Conservation (phyloP, 2,329 filamentous ascomycete species). For the Drechslera avenae region DNA sequence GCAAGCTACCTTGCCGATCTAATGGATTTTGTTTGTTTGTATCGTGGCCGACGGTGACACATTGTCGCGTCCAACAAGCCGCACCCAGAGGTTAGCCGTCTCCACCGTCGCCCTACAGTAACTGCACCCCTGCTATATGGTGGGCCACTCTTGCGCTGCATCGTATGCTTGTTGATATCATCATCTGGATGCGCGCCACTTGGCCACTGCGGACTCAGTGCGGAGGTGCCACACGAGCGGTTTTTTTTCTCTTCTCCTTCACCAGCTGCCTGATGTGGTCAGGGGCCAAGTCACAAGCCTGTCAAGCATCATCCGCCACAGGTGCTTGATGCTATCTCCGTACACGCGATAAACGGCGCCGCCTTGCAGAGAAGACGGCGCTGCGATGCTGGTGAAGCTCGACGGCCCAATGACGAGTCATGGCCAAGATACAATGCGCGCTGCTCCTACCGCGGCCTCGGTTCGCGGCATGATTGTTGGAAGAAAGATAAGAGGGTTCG, state of each 20-base stretch:
- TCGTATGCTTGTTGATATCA: too few relatives aligned
- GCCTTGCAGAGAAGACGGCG: not conserved
- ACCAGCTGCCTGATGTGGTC: conserved; percentile 28
- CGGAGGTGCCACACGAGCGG: not conserved
- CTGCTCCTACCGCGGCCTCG: not conserved
- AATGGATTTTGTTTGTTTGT: too few relatives aligned
- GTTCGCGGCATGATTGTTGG: not conserved
- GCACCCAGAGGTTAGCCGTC: too few relatives aligned
- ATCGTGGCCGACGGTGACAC: too few relatives aligned
- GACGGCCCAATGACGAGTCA: not conserved
- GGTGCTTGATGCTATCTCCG: conserved; percentile 28
- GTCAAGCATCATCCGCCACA: conserved; percentile 32
- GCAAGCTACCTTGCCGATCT: not conserved
- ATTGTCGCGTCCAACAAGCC: too few relatives aligned
- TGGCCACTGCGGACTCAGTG: too few relatives aligned
- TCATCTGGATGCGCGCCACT: too few relatives aligned
- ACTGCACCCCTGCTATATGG: too few relatives aligned
- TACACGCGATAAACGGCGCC: not conserved
- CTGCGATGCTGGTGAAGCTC: not conserved
- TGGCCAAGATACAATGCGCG: not conserved
- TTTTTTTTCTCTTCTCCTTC: too few relatives aligned
- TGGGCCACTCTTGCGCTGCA: too few relatives aligned
- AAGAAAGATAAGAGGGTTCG: conserved; percentile 3
- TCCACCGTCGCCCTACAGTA: too few relatives aligned
- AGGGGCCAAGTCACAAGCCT: conserved; percentile 15